These are phyloP conservation scores for Yarrowia sp. DNA, from an alignment of 805 yeast genomes.

Conservation along the genomic window DNA sequence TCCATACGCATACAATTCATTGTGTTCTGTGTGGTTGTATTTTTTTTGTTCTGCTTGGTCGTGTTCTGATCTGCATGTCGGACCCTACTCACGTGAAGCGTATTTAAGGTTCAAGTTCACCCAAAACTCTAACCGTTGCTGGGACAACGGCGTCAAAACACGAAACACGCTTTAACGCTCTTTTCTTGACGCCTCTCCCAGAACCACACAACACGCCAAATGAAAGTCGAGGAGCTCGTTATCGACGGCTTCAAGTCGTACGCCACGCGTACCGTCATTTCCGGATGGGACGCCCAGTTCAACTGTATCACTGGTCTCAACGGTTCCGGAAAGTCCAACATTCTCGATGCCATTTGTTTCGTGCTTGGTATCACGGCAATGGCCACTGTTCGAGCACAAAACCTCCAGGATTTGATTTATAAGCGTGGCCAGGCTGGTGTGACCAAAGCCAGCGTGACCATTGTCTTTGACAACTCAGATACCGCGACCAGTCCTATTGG, in stretches of 20 bases:
- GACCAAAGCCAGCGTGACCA: constrained; percentile 93
- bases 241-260: constrained; percentile 98
- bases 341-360: constrained; percentile 94
- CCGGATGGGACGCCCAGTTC: constrained; percentile 94
- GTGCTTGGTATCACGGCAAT: constrained; percentile 95
- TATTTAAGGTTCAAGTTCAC: background rate
- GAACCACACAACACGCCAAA: constrained; percentile 35
- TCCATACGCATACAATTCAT: background rate
- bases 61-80: too few relatives aligned
- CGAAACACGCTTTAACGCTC: constrained; percentile 23
- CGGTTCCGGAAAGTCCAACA: constrained; percentile 97
- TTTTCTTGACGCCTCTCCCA: background rate
- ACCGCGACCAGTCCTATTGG: constrained; percentile 79
- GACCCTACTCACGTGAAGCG: background rate
- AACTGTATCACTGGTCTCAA: constrained; percentile 97
- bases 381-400: constrained; percentile 92
- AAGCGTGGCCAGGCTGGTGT: constrained; percentile 98
- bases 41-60: background rate
- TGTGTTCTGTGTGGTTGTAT: background rate
- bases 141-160: constrained; percentile 17
- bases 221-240: constrained; percentile 94
- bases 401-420: constrained; percentile 88
- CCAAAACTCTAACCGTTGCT: constrained; percentile 4
- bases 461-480: constrained; percentile 88
- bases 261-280: constrained; percentile 92